Conservation (phyloP, 805 yeast species). For the Metschnikowia bowlesiae region DNA sequence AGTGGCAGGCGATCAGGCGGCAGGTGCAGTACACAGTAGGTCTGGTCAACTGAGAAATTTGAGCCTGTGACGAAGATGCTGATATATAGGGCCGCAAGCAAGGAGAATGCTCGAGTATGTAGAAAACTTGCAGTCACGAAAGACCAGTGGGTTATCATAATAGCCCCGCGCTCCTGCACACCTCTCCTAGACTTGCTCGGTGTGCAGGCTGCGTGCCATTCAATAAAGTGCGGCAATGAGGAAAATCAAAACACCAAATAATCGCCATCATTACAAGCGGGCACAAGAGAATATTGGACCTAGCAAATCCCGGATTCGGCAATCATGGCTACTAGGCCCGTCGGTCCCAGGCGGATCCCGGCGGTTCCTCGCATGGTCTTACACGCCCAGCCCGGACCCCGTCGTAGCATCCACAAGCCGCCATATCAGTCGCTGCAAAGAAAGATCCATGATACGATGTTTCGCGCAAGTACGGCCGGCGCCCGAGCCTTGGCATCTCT, state of each 20-base stretch:
- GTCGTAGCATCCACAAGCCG: no score
- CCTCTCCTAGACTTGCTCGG: neutral
- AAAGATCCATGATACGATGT: neutral
- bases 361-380: no score
- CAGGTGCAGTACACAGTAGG: neutral
- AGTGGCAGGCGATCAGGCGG: neutral
- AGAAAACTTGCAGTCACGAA: neutral
- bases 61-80: no score
- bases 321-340: no score
- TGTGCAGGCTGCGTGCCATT: neutral
- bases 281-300: no score
- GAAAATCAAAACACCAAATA: neutral
- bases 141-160: neutral
- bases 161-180: neutral
- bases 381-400: no score
- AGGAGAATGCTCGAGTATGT: neutral
- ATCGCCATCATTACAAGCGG: neutral
- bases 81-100: no score
- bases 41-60: no score
- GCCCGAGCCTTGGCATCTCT: no score
- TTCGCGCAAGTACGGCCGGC: neutral
- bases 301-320: no score
- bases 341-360: no score
- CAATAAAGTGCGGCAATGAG: neutral
- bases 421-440: neutral